phyloP scores from a whole-genome alignment of 1,139 yeast species.

The Magnusiomyces paraingens region DNA sequence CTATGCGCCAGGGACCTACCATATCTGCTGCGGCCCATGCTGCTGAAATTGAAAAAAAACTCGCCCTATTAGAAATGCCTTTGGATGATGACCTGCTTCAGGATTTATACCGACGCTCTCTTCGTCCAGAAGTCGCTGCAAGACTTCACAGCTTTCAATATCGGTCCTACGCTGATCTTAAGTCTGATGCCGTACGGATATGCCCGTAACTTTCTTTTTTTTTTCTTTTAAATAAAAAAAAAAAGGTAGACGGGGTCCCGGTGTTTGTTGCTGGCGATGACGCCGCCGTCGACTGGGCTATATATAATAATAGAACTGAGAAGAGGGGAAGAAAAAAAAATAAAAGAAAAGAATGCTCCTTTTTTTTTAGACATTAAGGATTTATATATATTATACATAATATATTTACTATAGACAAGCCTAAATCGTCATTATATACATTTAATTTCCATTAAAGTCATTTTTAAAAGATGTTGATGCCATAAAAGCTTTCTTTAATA shows the following conservation, averaged over 20 bases:
- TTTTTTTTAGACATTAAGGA: too few relatives aligned
- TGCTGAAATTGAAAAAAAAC: conserved; percentile 7
- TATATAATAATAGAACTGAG: too few relatives aligned
- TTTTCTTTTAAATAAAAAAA: background rate
- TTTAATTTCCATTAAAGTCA: too few relatives aligned
- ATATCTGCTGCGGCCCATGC: conserved; percentile 5
- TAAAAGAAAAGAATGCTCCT: too few relatives aligned
- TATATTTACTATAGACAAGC: too few relatives aligned
- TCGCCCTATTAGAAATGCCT: conserved; percentile 10
- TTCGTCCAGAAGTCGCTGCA: conserved; percentile 2
- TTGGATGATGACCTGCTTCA: conserved; percentile 13
- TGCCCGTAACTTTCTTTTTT: background rate
- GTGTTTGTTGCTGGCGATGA: too few relatives aligned
- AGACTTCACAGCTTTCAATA: conserved; percentile 4
- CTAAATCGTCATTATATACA: too few relatives aligned
- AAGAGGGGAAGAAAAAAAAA: too few relatives aligned
- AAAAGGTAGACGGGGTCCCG: background rate
- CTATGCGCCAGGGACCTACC: conserved; percentile 5
- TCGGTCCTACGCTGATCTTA: conserved; percentile 4
- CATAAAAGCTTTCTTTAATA: too few relatives aligned
- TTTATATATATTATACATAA: too few relatives aligned
- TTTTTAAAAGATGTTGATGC: too few relatives aligned
- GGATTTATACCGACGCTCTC: conserved; percentile 10
- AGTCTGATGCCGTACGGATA: conserved; percentile 2
- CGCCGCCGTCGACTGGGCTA: too few relatives aligned